A percentile compares a stretch with the other conserved stretches of the same genome.
These are phyloP conservation scores for Didymella exigua DNA, from an alignment of 2,329 filamentous ascomycete species.

Conservation along the genomic window DNA sequence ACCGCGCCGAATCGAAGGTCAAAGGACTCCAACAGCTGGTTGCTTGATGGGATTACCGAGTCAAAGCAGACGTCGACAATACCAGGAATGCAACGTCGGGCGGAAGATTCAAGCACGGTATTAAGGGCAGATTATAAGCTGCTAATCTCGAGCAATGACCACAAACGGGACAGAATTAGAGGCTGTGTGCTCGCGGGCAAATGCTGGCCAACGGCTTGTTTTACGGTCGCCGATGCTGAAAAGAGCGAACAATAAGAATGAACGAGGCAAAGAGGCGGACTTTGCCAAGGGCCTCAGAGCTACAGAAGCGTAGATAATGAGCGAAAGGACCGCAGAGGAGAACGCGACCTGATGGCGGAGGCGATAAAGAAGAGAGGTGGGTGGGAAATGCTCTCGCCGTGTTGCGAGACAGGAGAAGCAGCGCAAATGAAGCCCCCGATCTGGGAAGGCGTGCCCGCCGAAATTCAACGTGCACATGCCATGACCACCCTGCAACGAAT, in stretches of 20 bases:
- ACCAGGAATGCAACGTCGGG: slow-evolving; percentile 18
- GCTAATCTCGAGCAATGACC: slow-evolving; percentile 26
- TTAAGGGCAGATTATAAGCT: slow-evolving; percentile 21
- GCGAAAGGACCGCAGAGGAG: slow-evolving; percentile 44
- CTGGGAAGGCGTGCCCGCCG: slow-evolving; percentile 33
- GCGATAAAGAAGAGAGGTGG: slow-evolving; percentile 37
- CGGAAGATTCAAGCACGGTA: slow-evolving; percentile 22
- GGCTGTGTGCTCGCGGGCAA: slow-evolving; percentile 27
- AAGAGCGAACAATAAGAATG: slow-evolving; percentile 50
- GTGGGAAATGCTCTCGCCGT: slow-evolving; percentile 33
- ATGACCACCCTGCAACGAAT: slow-evolving; percentile 25
- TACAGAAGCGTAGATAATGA: slow-evolving; percentile 46
- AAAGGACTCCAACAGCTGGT: slow-evolving; percentile 33
- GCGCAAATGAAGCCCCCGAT: slow-evolving; percentile 43
- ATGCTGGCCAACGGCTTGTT: slow-evolving; percentile 37
- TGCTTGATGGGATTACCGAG: slow-evolving; percentile 23
- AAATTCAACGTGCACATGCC: slow-evolving; percentile 34
- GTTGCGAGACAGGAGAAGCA: slow-evolving; percentile 41
- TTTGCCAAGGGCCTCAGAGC: slow-evolving; percentile 40
- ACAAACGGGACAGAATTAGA: slow-evolving; percentile 35
- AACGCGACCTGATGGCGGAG: slow-evolving; percentile 35
- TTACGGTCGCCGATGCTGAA: slow-evolving; percentile 44
- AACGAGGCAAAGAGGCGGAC: slow-evolving; percentile 42
- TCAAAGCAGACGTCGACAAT: slow-evolving; percentile 23
- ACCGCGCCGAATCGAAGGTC: slow-evolving; percentile 32